Conservation (phyloP, 176 grass and related monocot genomes). For the Raddia guianensis region DNA sequence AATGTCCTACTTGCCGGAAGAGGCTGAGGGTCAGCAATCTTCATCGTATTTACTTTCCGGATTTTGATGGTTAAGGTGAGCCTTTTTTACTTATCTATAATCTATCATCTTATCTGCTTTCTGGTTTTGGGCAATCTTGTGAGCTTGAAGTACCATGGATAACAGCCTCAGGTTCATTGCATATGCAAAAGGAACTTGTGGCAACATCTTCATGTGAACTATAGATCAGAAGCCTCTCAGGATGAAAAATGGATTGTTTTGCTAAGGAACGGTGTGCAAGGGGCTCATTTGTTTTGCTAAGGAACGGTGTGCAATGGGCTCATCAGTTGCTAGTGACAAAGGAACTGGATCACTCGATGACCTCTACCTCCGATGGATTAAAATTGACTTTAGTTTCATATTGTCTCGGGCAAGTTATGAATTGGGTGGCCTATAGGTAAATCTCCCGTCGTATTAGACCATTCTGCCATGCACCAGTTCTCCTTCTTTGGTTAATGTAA, state of each 20-base stretch:
- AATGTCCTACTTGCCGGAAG: conserved; percentile 84
- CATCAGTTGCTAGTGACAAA: not conserved
- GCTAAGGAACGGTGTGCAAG: not conserved
- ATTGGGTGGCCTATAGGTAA: not conserved
- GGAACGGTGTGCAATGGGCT: conserved; percentile 1
- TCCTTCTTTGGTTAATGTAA: conserved; percentile 25
- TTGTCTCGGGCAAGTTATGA: not conserved
- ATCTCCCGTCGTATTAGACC: conserved; percentile 26
- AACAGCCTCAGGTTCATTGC: not conserved
- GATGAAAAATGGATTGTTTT: not conserved
- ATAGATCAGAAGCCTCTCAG: conserved; percentile 21
- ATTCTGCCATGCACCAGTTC: not conserved
- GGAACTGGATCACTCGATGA: not conserved
- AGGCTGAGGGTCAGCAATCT: conserved; percentile 55
- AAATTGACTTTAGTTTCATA: not conserved
- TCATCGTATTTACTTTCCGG: conserved; percentile 85
- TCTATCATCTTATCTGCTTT: not conserved
- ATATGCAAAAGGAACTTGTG: conserved; percentile 7
- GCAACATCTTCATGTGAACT: not conserved
- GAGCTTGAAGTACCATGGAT: not conserved
- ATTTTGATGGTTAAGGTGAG: conserved; percentile 43
- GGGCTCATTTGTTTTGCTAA: not conserved
- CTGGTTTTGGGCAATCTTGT: not conserved
- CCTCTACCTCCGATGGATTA: not conserved
- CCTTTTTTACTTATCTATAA: not conserved